Conservation (phyloP, 1,284 basidiomycete species). For the Apiotrichum veenhuisii region DNA sequence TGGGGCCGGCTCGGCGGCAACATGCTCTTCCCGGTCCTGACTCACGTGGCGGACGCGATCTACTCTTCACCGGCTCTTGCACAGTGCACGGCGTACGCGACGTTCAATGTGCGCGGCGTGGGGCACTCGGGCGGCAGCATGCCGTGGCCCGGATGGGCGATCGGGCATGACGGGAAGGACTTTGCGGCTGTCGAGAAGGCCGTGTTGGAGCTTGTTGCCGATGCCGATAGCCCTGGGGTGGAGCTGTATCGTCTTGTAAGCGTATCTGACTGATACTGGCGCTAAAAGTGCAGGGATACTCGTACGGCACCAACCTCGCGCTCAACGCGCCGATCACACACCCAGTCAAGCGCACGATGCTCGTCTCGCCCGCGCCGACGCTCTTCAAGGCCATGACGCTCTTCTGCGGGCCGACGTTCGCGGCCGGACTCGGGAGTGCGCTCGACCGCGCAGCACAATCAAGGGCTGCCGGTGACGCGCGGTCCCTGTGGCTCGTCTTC, state of each 20-base stretch:
- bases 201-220: slow-evolving; percentile 18
- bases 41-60: slow-evolving; percentile 14
- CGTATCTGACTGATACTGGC: neutral
- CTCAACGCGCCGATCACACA: slow-evolving; percentile 17
- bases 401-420: slow-evolving; percentile 27
- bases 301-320: slow-evolving; percentile 35
- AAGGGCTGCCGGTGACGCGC: neutral
- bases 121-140: slow-evolving; percentile 30
- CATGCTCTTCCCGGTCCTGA: slow-evolving; percentile 35
- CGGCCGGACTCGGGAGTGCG: slow-evolving; percentile 11
- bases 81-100: slow-evolving; percentile 26
- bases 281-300: slow-evolving; percentile 38
- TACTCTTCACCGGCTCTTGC: slow-evolving; percentile 5
- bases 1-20: slow-evolving; percentile 42
- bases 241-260: slow-evolving; percentile 13
- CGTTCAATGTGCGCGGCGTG: slow-evolving; percentile 41
- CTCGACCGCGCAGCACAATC: slow-evolving; percentile 1
- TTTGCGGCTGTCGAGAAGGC: slow-evolving; percentile 33
- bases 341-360: slow-evolving; percentile 22
- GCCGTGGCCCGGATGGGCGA: slow-evolving; percentile 26
- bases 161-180: slow-evolving; percentile 28
- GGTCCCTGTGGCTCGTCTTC: slow-evolving; percentile 26
- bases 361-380: slow-evolving; percentile 40
- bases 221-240: neutral
- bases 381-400: slow-evolving; percentile 29